Base-by-base conservation (phyloP, 2,329 filamentous ascomycete species). In the Grosmannia serpens region DNA sequence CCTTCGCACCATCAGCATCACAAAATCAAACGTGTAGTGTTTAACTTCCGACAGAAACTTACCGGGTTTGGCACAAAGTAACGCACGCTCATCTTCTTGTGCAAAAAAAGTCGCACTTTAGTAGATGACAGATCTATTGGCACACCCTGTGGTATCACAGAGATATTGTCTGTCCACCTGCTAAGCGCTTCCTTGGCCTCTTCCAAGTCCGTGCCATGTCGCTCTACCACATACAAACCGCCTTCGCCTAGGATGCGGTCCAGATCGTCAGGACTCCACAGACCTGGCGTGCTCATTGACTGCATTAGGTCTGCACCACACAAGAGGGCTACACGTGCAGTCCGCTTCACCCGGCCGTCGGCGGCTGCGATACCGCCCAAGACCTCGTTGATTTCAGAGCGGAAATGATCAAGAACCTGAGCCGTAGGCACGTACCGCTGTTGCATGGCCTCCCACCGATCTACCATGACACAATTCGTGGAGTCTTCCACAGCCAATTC, bases 341-440 rank as follows among this genome's bases (percentile, higher is more conserved):
- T 67, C 35, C 55, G 57, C n/a, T 57, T 59, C 80, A 83, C 7
- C 57, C 77, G 76, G 60, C 89, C 89, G 63, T 86, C 80, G 24
- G 79, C 77, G 53, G 80, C 82, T 66, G 88, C 80, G 33, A 94
- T 82, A 8, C 91, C 91, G 46, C 87, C 85, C 33, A 85, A 76
- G 51, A 89, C 81, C 27, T 82, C 80, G 69, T 96, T 96, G 69
- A 96, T 89, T 70, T 96, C 90, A 68, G 92, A 75, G 64, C 95
- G 85, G 66, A 96, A 94, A 72, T 96, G 92, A 68, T 95, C 90
- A 54, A 96, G 77, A 47, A 96, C 91, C 65, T 87, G 82, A 46
- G 91, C 92, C 1, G 92, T 97, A 20, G 91, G 90, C 62, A 90
- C 86, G 69, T 96, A 97, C 64, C 88, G 80, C 67, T 86, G 82